These are phyloP conservation scores for Sclerotinia trifoliorum DNA, from an alignment of 2,329 filamentous ascomycete genomes.

Conservation along the genomic window DNA sequence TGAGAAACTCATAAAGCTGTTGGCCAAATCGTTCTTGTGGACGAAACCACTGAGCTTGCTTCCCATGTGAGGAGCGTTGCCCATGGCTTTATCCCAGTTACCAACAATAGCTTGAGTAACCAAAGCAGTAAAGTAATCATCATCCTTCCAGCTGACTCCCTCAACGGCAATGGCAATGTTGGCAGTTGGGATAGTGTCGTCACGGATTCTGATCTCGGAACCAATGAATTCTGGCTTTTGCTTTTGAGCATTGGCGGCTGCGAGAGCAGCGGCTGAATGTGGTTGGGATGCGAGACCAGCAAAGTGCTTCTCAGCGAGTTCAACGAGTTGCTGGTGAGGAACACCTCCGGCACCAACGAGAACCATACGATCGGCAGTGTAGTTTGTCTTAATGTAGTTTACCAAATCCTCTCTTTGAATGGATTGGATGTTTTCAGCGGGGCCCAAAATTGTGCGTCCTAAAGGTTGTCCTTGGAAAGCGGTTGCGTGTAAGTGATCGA, in stretches of 20 bases:
- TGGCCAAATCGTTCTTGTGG: constrained; percentile 91
- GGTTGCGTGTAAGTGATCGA: constrained; percentile 97
- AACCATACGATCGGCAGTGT: constrained; percentile 99
- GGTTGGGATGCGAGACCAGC: constrained; percentile 72
- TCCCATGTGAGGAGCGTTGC: constrained; percentile 93
- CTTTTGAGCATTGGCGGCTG: constrained; percentile 70
- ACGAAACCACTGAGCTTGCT: constrained; percentile 97
- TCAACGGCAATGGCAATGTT: constrained; percentile 98
- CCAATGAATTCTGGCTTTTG: constrained; percentile 92
- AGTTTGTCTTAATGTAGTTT: constrained; percentile 99
- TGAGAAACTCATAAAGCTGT: constrained; percentile 99
- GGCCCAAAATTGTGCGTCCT: constrained; percentile 95
- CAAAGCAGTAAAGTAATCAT: constrained; percentile 97
- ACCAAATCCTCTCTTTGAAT: constrained; percentile 88
- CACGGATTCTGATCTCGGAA: constrained; percentile 91
- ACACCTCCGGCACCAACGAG: constrained; percentile 93
- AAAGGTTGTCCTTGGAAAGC: constrained; percentile 96
- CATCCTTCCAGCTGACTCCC: constrained; percentile 99
- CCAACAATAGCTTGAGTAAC: constrained; percentile 98
- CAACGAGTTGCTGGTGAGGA: constrained; percentile 89
- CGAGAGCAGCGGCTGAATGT: constrained; percentile 67
- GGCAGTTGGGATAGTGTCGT: constrained; percentile 93
- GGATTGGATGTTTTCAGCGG: constrained; percentile 96
- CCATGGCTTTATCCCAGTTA: constrained; percentile 99
- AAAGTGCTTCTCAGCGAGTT: constrained; percentile 97